Conservation (phyloP, 2,329 filamentous ascomycete species). For the Coniochaeta sp. region DNA sequence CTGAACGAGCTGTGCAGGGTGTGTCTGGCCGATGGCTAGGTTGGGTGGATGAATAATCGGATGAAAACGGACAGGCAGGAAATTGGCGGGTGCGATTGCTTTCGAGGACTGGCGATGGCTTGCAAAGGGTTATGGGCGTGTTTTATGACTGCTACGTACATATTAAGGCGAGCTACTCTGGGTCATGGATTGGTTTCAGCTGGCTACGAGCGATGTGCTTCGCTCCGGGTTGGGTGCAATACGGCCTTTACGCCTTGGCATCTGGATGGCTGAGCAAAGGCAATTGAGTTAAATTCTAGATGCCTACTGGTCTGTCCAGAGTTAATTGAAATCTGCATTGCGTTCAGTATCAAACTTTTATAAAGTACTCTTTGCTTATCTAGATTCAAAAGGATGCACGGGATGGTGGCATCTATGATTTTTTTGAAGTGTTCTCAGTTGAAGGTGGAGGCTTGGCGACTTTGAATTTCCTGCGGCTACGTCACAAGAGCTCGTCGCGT, state of each 20-base stretch:
- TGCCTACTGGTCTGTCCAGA: neutral
- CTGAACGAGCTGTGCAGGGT: neutral
- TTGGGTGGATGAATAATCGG: neutral
- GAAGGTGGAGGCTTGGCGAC: neutral
- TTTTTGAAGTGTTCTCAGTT: too few species aligned
- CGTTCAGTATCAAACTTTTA: neutral
- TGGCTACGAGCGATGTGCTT: neutral
- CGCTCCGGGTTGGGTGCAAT: neutral
- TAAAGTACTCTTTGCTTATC: too few species aligned
- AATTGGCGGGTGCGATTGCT: neutral
- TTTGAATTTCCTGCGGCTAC: neutral
- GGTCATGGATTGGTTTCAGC: neutral
- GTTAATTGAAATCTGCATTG: neutral
- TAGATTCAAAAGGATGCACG: neutral
- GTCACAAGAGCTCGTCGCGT: neutral
- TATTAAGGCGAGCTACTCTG: neutral
- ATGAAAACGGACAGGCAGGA: neutral
- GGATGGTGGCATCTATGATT: too few species aligned
- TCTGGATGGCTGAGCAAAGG: too few species aligned
- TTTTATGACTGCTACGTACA: neutral
- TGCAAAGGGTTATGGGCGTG: neutral
- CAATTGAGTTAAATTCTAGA: too few species aligned
- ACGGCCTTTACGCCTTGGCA: neutral
- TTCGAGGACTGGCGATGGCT: neutral
- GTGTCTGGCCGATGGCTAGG: neutral